A percentile compares a stretch with the other conserved stretches of the same genome.
These are phyloP conservation scores for Lipomyces lipofer DNA, from an alignment of 805 yeast species.

Conservation along the genomic window DNA sequence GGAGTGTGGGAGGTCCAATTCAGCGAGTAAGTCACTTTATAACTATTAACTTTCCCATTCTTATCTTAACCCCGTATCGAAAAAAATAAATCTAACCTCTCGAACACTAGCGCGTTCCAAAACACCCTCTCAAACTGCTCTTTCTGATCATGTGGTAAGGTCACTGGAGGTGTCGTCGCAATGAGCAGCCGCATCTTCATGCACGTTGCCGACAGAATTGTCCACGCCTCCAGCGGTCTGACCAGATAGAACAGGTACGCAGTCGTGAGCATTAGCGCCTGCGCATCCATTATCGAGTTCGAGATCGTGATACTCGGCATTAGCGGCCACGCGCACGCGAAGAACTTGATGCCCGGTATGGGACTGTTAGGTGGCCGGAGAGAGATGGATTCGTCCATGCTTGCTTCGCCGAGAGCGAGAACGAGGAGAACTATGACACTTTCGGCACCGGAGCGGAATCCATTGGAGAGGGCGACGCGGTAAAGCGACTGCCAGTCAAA, in stretches of 20 bases:
- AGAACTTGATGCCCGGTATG: slow-evolving; percentile 18
- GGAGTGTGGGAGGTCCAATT: slow-evolving; percentile 21
- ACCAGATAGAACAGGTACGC: slow-evolving; percentile 19
- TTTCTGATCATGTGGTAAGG: slow-evolving; percentile 4
- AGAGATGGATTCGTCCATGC: background rate
- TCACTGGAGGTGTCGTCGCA: slow-evolving; percentile 3
- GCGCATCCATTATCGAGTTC: slow-evolving; percentile 15
- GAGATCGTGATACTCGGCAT: slow-evolving; percentile 11
- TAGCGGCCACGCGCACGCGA: slow-evolving; percentile 20
- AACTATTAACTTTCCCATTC: too few relatives aligned
- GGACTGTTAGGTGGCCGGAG: background rate
- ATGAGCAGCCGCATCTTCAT: slow-evolving; percentile 10
- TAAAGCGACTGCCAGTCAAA: slow-evolving; percentile 18
- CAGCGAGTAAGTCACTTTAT: slow-evolving; percentile 22
- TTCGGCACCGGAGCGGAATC: slow-evolving; percentile 22
- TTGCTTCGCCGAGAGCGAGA: slow-evolving; percentile 23
- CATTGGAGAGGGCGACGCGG: slow-evolving; percentile 16
- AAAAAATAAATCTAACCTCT: slow-evolving; percentile 7
- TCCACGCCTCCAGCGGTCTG: slow-evolving; percentile 25
- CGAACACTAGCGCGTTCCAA: slow-evolving; percentile 21
- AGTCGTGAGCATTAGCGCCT: slow-evolving; percentile 18
- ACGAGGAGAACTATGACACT: slow-evolving; percentile 19
- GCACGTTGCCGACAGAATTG: slow-evolving; percentile 10
- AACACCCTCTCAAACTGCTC: slow-evolving; percentile 19
- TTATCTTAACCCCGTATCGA: too few relatives aligned